Evolutionary conservation across 148 eudicot species (phyloP).

Genomic region (Diospyros kaki): DNA sequence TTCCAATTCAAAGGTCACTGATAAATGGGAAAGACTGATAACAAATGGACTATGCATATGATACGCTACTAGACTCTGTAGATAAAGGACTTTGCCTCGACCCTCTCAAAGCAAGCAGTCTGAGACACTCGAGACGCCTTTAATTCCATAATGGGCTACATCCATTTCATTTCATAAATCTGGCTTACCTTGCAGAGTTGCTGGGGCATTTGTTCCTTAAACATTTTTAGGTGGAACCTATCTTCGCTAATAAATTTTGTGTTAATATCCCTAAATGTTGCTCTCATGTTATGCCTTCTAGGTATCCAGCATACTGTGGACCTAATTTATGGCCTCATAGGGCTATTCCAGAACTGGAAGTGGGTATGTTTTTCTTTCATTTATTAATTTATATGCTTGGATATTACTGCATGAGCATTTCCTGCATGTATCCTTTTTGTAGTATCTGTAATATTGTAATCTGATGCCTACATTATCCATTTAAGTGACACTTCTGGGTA

Average conservation of each 20-base stretch:
- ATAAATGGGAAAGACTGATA: slow-evolving; percentile 1
- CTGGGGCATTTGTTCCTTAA: not conserved
- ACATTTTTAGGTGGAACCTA: not conserved
- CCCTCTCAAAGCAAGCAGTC: no score
- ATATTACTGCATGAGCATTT: not conserved
- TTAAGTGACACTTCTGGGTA: not conserved
- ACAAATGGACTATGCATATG: not conserved
- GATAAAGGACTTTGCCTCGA: no score
- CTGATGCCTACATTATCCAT: not conserved
- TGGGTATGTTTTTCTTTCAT: slow-evolving; percentile 42
- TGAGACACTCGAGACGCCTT: no score
- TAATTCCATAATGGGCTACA: no score
- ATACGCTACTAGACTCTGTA: no score
- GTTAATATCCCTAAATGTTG: not conserved
- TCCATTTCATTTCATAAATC: no score
- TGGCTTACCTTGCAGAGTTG: not conserved
- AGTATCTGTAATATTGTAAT: not conserved
- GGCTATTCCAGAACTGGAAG: slow-evolving; percentile 88
- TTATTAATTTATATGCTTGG: not conserved
- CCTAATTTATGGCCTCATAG: slow-evolving; percentile 76
- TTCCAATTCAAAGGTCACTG: not conserved
- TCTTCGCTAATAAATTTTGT: not conserved
- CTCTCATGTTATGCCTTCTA: slow-evolving; percentile 22
- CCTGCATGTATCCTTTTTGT: not conserved
- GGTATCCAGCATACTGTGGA: slow-evolving; percentile 94